Conservation (phyloP, 225 moss, liverwort and hornwort species). For the Anthoceros angustus region DNA sequence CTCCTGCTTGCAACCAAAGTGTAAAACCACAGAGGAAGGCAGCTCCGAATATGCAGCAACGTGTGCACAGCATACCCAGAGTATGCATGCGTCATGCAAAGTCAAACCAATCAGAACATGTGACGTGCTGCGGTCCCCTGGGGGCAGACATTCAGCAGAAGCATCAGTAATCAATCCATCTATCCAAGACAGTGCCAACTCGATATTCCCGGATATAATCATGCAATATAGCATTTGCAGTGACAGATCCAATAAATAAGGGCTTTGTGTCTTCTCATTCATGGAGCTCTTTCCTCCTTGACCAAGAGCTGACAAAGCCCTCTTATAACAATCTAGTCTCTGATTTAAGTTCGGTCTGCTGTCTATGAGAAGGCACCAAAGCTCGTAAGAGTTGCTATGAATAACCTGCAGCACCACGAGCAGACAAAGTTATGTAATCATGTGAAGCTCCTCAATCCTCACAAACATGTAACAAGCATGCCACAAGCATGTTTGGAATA, state of each 20-base stretch:
- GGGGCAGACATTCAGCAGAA: conserved; percentile 1
- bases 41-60: conserved; percentile 45
- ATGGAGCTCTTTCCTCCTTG: conserved; percentile 11
- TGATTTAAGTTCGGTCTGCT: conserved; percentile 41
- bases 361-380: conserved; percentile 62
- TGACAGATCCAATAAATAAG: conserved; percentile 42
- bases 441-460: neutral
- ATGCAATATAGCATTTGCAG: conserved; percentile 72
- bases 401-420: conserved; percentile 40
- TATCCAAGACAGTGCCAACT: conserved; percentile 32
- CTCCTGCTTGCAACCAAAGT: conserved; percentile 48
- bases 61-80: conserved; percentile 58
- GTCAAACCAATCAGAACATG: conserved; percentile 34
- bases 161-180: conserved; percentile 28
- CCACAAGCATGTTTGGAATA: too few relatives aligned
- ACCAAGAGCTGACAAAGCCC: conserved; percentile 30
- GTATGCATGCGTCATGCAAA: conserved; percentile 43
- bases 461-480: too few relatives aligned
- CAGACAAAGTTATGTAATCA: neutral
- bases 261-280: conserved; percentile 28
- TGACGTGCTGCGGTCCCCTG: conserved; percentile 14
- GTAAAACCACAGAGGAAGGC: conserved; percentile 24
- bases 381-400: conserved; percentile 56
- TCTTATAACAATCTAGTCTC: conserved; percentile 44
- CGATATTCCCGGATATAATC: conserved; percentile 25